Conservation (phyloP, 345 rosid genomes). For the Dipteronia dyeriana region DNA sequence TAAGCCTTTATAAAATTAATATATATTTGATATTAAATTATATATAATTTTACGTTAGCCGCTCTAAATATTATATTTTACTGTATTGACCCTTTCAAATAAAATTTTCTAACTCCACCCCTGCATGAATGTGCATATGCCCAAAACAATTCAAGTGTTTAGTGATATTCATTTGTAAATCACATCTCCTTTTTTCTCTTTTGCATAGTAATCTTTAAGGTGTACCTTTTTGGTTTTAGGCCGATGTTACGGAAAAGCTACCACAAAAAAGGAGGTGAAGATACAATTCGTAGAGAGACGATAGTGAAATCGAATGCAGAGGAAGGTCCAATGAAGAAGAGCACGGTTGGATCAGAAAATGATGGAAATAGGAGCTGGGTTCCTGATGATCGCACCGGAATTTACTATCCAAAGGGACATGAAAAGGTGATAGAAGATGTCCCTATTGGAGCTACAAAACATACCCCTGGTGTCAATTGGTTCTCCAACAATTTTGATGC, state of each 20-base stretch:
- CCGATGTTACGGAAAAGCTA: slow-evolving; percentile 32
- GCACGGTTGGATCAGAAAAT: slow-evolving; percentile 6
- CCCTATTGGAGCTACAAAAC: slow-evolving; percentile 31
- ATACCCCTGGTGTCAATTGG: too few relatives aligned
- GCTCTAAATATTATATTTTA: too few relatives aligned
- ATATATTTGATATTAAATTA: too few relatives aligned
- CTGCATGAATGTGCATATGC: too few relatives aligned
- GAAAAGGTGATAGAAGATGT: slow-evolving; percentile 48
- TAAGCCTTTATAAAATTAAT: too few relatives aligned
- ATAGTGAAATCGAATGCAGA: slow-evolving; percentile 27
- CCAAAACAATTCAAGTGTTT: too few relatives aligned
- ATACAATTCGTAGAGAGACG: background rate
- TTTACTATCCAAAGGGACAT: slow-evolving; percentile 54
- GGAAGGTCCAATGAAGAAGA: slow-evolving; percentile 19
- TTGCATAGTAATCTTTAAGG: background rate
- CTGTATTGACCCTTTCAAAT: too few relatives aligned
- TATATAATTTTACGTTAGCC: too few relatives aligned
- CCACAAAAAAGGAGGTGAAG: slow-evolving; percentile 31
- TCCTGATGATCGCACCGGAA: slow-evolving; percentile 40
- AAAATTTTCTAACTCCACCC: too few relatives aligned
- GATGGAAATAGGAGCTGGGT: slow-evolving; percentile 33
- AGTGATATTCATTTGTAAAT: too few relatives aligned
- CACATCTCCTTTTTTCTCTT: background rate
- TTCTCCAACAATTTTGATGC: too few relatives aligned
- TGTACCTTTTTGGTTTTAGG: slow-evolving; percentile 7